Percentiles rank a stretch among this genome's conserved stretches.
Evolutionary conservation across 2,329 filamentous ascomycete genomes (phyloP).

Genomic region (Pseudophaeomoniella oleicola): DNA sequence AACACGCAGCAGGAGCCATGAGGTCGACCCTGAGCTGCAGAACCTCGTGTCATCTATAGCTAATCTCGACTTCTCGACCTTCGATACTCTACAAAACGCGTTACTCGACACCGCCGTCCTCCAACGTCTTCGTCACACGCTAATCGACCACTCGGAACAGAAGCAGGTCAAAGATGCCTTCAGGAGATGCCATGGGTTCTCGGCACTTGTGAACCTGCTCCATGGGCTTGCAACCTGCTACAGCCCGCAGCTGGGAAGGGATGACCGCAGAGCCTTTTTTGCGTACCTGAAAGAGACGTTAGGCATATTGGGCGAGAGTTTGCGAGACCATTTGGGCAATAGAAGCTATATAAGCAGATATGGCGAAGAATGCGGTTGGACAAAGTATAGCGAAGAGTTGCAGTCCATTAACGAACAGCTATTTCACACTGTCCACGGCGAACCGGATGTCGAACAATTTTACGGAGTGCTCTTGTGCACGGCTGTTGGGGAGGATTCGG

Average conservation of each 20-base stretch:
- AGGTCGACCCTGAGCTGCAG: background rate
- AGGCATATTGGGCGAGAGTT: slow-evolving; percentile 55
- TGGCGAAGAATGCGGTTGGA: slow-evolving; percentile 66
- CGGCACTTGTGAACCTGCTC: slow-evolving; percentile 54
- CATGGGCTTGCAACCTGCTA: slow-evolving; percentile 63
- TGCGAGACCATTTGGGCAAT: slow-evolving; percentile 73
- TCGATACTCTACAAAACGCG: slow-evolving; percentile 17
- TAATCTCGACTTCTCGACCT: background rate
- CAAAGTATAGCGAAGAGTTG: slow-evolving; percentile 55
- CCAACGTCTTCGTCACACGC: slow-evolving; percentile 51
- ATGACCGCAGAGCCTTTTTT: slow-evolving; percentile 53
- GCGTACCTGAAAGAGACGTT: slow-evolving; percentile 44
- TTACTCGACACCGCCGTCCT: slow-evolving; percentile 39
- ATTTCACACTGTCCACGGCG: slow-evolving; percentile 13
- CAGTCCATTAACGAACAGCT: slow-evolving; percentile 49
- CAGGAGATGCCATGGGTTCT: slow-evolving; percentile 65
- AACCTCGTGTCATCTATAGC: background rate
- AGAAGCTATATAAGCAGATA: slow-evolving; percentile 69
- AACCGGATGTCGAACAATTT: slow-evolving; percentile 54
- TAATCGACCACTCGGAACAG: slow-evolving; percentile 37
- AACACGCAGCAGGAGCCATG: background rate
- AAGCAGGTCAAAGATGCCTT: slow-evolving; percentile 62
- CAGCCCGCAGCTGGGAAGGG: slow-evolving; percentile 39
- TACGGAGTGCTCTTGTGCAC: slow-evolving; percentile 75
- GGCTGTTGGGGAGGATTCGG: slow-evolving; percentile 60